phyloP scores from a whole-genome alignment of 192 early-diverging fungal species.

The Mortierella antarctica region DNA sequence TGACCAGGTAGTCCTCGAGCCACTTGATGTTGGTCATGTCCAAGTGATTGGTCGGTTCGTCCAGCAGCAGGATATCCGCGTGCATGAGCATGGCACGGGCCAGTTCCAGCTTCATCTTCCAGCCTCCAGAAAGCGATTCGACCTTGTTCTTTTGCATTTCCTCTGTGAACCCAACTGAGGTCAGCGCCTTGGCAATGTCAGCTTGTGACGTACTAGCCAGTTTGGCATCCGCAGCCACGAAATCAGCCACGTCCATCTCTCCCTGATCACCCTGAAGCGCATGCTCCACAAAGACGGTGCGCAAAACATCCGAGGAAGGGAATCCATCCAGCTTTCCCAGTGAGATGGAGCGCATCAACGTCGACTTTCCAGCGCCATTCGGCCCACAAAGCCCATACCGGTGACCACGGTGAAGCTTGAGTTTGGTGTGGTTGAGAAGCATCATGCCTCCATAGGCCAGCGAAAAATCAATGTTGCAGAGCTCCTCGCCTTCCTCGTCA shows the following conservation, averaged over 20 bases:
- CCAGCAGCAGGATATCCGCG: slow-evolving; percentile 90
- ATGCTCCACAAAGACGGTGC: slow-evolving; percentile 84
- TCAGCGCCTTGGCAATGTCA: slow-evolving; percentile 59
- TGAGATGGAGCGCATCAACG: slow-evolving; percentile 83
- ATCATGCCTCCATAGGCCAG: slow-evolving; percentile 84
- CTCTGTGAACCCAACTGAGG: slow-evolving; percentile 74
- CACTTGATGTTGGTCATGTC: slow-evolving; percentile 81
- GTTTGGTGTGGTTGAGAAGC: slow-evolving; percentile 72
- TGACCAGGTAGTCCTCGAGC: slow-evolving; percentile 78
- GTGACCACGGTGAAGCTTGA: slow-evolving; percentile 75
- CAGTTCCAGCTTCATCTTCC: slow-evolving; percentile 90
- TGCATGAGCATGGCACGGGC: slow-evolving; percentile 84
- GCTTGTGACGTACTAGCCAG: slow-evolving; percentile 56
- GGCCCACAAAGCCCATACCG: slow-evolving; percentile 84
- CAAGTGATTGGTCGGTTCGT: slow-evolving; percentile 95
- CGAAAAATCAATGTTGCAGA: slow-evolving; percentile 73
- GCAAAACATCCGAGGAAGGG: slow-evolving; percentile 75
- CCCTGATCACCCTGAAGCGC: slow-evolving; percentile 73
- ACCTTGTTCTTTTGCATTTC: slow-evolving; percentile 68
- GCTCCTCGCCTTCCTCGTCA: slow-evolving; percentile 62
- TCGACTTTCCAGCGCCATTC: slow-evolving; percentile 88
- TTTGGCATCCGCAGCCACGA: slow-evolving; percentile 64
- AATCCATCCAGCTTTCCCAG: slow-evolving; percentile 83
- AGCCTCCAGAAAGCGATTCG: slow-evolving; percentile 80
- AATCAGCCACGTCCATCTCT: slow-evolving; percentile 69